A percentile compares a stretch with the other conserved stretches of the same genome.
Conservation (phyloP, 768 basidiomycete genomes). For the Antrodiella citrinella region DNA sequence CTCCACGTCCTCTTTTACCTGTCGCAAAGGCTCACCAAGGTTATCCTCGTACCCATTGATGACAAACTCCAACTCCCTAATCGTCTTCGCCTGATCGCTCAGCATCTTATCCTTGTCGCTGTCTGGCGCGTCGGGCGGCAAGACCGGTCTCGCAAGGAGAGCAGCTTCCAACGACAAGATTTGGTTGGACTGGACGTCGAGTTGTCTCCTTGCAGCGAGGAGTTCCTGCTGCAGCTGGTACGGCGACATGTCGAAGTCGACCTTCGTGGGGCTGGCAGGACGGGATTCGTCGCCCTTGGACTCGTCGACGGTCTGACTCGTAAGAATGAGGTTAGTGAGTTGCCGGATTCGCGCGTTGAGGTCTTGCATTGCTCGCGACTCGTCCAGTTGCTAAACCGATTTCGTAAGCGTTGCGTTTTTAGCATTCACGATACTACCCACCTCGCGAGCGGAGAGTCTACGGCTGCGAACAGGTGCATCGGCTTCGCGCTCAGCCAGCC, state of each 20-base stretch:
- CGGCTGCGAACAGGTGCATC: slow-evolving; percentile 42
- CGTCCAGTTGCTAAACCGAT: slow-evolving; percentile 62
- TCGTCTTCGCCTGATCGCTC: slow-evolving; percentile 62
- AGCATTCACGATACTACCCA: slow-evolving; percentile 10
- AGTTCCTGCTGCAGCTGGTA: slow-evolving; percentile 90
- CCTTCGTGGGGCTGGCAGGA: slow-evolving; percentile 76
- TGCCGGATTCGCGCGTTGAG: slow-evolving; percentile 75
- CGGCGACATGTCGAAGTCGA: slow-evolving; percentile 86
- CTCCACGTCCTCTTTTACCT: slow-evolving; percentile 67
- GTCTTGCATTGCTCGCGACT: slow-evolving; percentile 79
- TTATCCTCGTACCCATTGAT: slow-evolving; percentile 69
- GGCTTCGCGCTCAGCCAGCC: slow-evolving; percentile 63
- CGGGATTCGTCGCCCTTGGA: slow-evolving; percentile 60
- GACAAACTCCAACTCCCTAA: slow-evolving; percentile 70
- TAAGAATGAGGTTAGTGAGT: slow-evolving; percentile 76
- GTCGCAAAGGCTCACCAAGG: slow-evolving; percentile 56
- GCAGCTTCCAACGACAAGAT: slow-evolving; percentile 79
- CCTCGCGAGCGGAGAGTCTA: slow-evolving; percentile 39
- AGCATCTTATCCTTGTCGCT: slow-evolving; percentile 71
- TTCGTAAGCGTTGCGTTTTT: background rate
- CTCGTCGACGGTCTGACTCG: slow-evolving; percentile 76
- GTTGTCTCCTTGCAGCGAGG: slow-evolving; percentile 63
- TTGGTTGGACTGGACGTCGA: slow-evolving; percentile 76
- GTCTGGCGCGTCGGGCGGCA: slow-evolving; percentile 58
- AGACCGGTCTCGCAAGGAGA: slow-evolving; percentile 59